phyloP scores from a whole-genome alignment of 192 early-diverging fungal genomes.

The Coemansia sp. region DNA sequence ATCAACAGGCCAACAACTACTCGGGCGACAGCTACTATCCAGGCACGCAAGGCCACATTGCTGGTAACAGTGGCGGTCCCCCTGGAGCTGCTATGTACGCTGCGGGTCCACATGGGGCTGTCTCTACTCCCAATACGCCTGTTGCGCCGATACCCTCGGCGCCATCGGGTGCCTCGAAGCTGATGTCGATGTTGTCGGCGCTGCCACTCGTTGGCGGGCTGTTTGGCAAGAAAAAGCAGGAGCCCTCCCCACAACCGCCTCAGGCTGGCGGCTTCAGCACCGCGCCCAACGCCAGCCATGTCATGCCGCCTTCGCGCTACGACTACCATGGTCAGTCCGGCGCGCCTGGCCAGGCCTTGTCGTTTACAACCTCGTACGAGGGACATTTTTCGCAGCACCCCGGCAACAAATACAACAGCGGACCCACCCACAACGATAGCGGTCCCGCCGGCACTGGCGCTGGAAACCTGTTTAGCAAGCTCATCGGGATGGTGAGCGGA shows the following conservation, averaged over 20 bases:
- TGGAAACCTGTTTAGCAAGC: neutral
- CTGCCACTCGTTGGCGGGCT: constrained; percentile 40
- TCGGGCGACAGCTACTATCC: constrained; percentile 9
- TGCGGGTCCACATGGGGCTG: no score
- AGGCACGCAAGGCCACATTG: neutral
- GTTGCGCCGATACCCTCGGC: neutral
- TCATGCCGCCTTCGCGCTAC: constrained; percentile 2
- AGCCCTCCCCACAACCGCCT: neutral
- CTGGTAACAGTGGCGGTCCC: no score
- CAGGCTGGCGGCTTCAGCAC: constrained; percentile 5
- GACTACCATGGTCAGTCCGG: constrained; percentile 7
- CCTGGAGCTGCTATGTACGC: neutral
- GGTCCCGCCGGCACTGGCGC: neutral
- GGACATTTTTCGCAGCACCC: constrained; percentile 1
- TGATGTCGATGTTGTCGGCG: constrained; percentile 35
- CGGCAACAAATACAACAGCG: neutral
- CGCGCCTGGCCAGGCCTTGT: neutral
- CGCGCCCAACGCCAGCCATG: neutral
- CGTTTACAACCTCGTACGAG: neutral
- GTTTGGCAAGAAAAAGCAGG: constrained; percentile 28
- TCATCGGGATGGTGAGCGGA: constrained; percentile 2
- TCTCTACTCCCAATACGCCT: neutral
- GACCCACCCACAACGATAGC: neutral
- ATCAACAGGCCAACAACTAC: neutral
- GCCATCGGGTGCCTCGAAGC: constrained; percentile 14